Percentiles rank a stretch among this genome's conserved stretches.
These are phyloP conservation scores for Metarhizium sp. DNA, from an alignment of 2,329 filamentous ascomycete species.

Conservation along the genomic window DNA sequence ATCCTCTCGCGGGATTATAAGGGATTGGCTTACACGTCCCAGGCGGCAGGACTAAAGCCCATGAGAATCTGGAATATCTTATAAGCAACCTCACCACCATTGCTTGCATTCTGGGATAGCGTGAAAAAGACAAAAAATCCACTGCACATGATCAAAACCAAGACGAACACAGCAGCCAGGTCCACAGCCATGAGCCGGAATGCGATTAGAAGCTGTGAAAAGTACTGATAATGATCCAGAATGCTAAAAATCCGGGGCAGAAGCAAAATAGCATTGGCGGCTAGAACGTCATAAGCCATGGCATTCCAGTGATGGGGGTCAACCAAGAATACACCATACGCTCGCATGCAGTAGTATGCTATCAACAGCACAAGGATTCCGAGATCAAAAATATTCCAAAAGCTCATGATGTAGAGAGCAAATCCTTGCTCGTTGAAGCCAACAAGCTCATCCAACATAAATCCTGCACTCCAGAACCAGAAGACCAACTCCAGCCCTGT, in stretches of 20 bases:
- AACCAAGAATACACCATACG: constrained; percentile 78
- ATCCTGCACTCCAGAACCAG: constrained; percentile 96
- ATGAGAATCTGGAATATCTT: constrained; percentile 89
- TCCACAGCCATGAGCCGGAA: constrained; percentile 93
- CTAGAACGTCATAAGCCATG: constrained; percentile 89
- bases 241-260: constrained; percentile 88
- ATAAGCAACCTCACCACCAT: constrained; percentile 70
- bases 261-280: constrained; percentile 79
- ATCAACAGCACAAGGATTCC: constrained; percentile 81
- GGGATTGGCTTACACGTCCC: constrained; percentile 59
- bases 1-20: not conserved
- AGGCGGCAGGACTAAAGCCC: constrained; percentile 92
- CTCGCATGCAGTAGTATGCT: constrained; percentile 79
- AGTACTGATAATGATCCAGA: constrained; percentile 91
- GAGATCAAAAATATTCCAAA: constrained; percentile 94
- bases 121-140: constrained; percentile 96
- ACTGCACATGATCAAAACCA: constrained; percentile 82
- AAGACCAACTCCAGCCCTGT: constrained; percentile 80
- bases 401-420: constrained; percentile 92
- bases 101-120: constrained; percentile 62
- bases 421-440: constrained; percentile 97
- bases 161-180: constrained; percentile 70
- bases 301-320: constrained; percentile 67
- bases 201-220: constrained; percentile 87
- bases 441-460: constrained; percentile 93